phyloP scores from a whole-genome alignment of 768 basidiomycete species.

The Sporobolomyces pararoseus region DNA sequence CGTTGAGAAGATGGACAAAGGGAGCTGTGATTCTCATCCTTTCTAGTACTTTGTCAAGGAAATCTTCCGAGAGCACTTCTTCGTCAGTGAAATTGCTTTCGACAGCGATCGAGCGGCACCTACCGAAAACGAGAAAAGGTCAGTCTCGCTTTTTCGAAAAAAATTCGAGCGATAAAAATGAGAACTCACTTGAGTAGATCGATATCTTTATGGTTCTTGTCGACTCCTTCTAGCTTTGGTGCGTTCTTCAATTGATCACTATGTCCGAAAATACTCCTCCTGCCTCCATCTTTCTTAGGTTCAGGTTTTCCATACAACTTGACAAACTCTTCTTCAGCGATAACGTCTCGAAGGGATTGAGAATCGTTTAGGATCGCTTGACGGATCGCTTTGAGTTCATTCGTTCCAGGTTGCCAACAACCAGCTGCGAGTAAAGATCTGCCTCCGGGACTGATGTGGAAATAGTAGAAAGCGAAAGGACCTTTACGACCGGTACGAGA shows the following conservation, averaged over 20 bases:
- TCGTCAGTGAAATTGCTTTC: slow-evolving; percentile 65
- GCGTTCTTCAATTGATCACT: slow-evolving; percentile 87
- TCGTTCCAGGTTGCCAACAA: slow-evolving; percentile 55
- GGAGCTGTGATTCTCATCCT: slow-evolving; percentile 62
- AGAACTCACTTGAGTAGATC: slow-evolving; percentile 71
- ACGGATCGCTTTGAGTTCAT: slow-evolving; percentile 74
- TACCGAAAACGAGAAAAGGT: neutral
- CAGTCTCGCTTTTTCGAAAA: slow-evolving; percentile 38
- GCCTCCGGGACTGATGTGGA: slow-evolving; percentile 39
- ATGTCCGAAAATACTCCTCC: slow-evolving; percentile 74
- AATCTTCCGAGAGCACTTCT: slow-evolving; percentile 65
- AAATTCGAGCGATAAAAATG: slow-evolving; percentile 52
- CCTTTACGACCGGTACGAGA: slow-evolving; percentile 88
- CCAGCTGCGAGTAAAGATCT: slow-evolving; percentile 60
- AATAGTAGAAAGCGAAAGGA: slow-evolving; percentile 62
- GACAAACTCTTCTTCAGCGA: slow-evolving; percentile 69
- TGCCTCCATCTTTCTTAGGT: slow-evolving; percentile 50
- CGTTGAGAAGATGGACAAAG: slow-evolving; percentile 59
- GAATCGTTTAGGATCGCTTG: slow-evolving; percentile 46
- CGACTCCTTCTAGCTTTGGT: slow-evolving; percentile 69
- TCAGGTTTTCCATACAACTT: slow-evolving; percentile 59
- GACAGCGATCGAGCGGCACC: slow-evolving; percentile 30
- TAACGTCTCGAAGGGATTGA: slow-evolving; percentile 51
- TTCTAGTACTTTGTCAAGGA: slow-evolving; percentile 61
- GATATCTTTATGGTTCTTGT: slow-evolving; percentile 86